Evolutionary conservation across 1,284 basidiomycete species (phyloP), one percentile per base, ranked within the genome.

Genomic region (Melampsora larici-populina): DNA sequence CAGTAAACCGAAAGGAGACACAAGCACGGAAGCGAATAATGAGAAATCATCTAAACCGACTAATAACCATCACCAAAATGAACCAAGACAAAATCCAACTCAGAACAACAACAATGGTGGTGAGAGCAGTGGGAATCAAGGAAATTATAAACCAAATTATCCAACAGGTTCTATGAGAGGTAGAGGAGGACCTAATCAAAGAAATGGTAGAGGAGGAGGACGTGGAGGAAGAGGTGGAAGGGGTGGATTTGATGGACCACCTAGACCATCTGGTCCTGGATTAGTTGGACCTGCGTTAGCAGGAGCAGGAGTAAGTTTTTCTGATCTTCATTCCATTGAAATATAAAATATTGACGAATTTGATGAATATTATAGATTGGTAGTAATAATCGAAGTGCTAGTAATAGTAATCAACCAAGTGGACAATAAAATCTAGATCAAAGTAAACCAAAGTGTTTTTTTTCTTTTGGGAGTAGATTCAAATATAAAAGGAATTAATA

Each of bases 221-320:
- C 49, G 73, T 43, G 51, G 65, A 11, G 65, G 65, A 13, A 33
- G 65, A 68, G 40, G 40, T n/a, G 64, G 65, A 29, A 46, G 65
- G 15, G 73, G 64, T n/a, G 73, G 71, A 2, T 66, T 64, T 46
- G 64, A 66, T 66, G 51, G 51, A 21, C 11, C 11, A 5, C 26
- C 60, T 64, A 58, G 71, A 36, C 71, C 71, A 26, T 36, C 71
- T 36, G 71, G 71, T 29, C 71, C 73, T 26, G 73, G 73, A 33
- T 55, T 75, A 15, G 73, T 75, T 17, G 73, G 73, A 18, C 46
- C 63, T 36, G 73, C 73, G 33, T 63, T 75, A 36, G 73, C 73
- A 55, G 73, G 65, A 21, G 73, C 65, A 1, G 65, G 73, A 7
- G 65, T 67, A 68, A 65, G 71, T 29, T 24, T 24, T 21, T 9